phyloP scores from a whole-genome alignment of 2,329 filamentous ascomycete genomes.

The Xylaria sp. region DNA sequence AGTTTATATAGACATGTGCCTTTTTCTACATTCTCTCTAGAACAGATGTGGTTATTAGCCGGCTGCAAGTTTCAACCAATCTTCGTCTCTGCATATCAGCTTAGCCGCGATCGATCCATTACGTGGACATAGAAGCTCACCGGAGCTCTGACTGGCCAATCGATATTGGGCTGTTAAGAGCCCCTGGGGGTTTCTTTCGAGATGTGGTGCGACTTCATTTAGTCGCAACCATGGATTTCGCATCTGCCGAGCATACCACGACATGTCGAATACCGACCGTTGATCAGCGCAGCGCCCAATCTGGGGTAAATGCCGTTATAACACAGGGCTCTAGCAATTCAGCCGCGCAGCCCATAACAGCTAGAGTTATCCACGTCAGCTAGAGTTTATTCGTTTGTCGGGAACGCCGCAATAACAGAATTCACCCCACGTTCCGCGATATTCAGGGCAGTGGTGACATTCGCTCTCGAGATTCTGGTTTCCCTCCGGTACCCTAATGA shows the following conservation, averaged over 20 bases:
- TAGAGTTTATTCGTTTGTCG: not conserved
- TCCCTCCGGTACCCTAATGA: not conserved
- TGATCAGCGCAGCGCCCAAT: constrained; percentile 27
- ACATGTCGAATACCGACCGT: not conserved
- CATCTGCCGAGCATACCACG: constrained; percentile 28
- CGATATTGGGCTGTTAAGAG: constrained; percentile 5
- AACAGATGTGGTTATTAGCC: constrained; percentile 21
- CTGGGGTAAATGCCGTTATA: constrained; percentile 24
- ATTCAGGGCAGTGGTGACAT: not conserved
- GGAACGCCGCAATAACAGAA: constrained; percentile 4
- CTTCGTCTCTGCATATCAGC: constrained; percentile 30
- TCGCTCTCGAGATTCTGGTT: not conserved
- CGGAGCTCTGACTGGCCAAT: constrained; percentile 21
- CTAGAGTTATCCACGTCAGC: not conserved
- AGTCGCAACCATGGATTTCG: not conserved
- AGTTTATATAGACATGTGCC: constrained; percentile 20
- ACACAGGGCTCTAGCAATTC: constrained; percentile 25
- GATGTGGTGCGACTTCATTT: constrained; percentile 26
- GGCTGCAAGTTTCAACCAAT: constrained; percentile 24
- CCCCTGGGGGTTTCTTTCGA: not conserved
- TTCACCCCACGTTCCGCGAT: not conserved
- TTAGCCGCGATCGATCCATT: constrained; percentile 33
- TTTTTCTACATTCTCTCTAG: not conserved
- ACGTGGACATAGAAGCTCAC: constrained; percentile 21
- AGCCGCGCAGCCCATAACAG: constrained; percentile 16